Evolutionary conservation across 768 basidiomycete species (phyloP).

Genomic region (Kwoniella sp.): DNA sequence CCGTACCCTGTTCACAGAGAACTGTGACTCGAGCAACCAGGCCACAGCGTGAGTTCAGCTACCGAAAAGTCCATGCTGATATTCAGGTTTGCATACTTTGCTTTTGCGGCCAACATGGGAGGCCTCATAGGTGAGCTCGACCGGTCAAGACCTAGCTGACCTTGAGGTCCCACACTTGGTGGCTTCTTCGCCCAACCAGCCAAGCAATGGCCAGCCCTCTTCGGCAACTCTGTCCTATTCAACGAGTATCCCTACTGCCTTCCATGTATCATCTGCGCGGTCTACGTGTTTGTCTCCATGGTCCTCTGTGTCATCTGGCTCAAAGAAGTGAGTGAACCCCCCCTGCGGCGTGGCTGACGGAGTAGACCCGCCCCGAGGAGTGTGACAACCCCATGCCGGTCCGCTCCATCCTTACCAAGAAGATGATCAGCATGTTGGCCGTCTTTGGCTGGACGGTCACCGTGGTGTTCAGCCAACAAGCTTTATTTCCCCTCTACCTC

Average conservation of each 20-base stretch:
- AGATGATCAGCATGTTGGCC: constrained; percentile 13
- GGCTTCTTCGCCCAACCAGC: constrained; percentile 23
- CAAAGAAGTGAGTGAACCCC: constrained; percentile 13
- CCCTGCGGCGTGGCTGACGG: not conserved
- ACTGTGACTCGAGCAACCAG: constrained; percentile 17
- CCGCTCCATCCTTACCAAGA: constrained; percentile 10
- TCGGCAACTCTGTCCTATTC: constrained; percentile 14
- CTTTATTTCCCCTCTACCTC: constrained; percentile 21
- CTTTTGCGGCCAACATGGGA: constrained; percentile 25
- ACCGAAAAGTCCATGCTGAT: not conserved
- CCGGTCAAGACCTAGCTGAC: not conserved
- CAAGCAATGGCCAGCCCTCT: constrained; percentile 18
- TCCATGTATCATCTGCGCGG: constrained; percentile 16
- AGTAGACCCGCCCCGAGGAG: constrained; percentile 22
- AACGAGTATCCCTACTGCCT: constrained; percentile 17
- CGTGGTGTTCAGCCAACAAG: constrained; percentile 13
- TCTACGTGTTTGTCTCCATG: constrained; percentile 18
- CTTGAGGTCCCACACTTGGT: constrained; percentile 18
- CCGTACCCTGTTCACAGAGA: constrained; percentile 20
- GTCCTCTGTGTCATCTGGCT: constrained; percentile 16
- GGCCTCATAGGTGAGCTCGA: constrained; percentile 10
- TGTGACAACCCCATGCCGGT: constrained; percentile 18
- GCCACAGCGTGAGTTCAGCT: constrained; percentile 17
- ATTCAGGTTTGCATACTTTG: constrained; percentile 22
- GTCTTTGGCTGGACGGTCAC: constrained; percentile 20